Evolutionary conservation across 2,329 filamentous ascomycete genomes (phyloP).

Genomic region (Dothistroma pini): DNA sequence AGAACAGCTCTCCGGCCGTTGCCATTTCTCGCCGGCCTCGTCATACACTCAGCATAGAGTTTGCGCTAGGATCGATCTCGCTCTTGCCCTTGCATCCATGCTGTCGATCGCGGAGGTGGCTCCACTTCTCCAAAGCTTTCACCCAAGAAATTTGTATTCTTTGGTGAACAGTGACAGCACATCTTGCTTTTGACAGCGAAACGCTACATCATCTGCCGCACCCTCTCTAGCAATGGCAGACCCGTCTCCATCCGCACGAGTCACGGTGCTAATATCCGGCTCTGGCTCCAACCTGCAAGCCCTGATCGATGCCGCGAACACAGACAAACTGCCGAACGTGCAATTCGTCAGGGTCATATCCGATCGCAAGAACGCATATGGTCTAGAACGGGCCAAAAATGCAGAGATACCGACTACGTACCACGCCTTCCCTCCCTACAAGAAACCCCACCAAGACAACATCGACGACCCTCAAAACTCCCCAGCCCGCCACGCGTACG

Average conservation of each 20-base stretch:
- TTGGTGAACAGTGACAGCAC: not conserved
- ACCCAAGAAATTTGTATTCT: not conserved
- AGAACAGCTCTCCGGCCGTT: not conserved
- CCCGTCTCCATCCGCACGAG: conserved; percentile 18
- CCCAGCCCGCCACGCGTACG: conserved; percentile 63
- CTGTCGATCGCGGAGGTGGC: not conserved
- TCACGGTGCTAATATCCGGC: conserved; percentile 57
- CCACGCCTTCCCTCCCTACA: conserved; percentile 76
- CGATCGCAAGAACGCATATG: conserved; percentile 62
- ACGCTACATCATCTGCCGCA: not conserved
- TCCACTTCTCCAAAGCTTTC: not conserved
- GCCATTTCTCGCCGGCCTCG: not conserved
- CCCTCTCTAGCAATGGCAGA: not conserved
- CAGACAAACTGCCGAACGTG: conserved; percentile 47
- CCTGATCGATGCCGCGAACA: conserved; percentile 59
- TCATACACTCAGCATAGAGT: not conserved
- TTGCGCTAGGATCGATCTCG: conserved; percentile 1
- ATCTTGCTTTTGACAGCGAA: not conserved
- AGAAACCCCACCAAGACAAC: conserved; percentile 60
- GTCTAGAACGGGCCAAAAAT: conserved; percentile 57
- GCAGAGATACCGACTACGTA: conserved; percentile 69
- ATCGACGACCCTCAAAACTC: conserved; percentile 40
- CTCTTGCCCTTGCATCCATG: not conserved
- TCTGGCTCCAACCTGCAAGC: conserved; percentile 77
- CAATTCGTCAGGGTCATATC: conserved; percentile 62